Evolutionary conservation across 2,329 filamentous ascomycete species (phyloP), one percentile per base, ranked within the genome.

Genomic region (Amesomyces nigricolor): DNA sequence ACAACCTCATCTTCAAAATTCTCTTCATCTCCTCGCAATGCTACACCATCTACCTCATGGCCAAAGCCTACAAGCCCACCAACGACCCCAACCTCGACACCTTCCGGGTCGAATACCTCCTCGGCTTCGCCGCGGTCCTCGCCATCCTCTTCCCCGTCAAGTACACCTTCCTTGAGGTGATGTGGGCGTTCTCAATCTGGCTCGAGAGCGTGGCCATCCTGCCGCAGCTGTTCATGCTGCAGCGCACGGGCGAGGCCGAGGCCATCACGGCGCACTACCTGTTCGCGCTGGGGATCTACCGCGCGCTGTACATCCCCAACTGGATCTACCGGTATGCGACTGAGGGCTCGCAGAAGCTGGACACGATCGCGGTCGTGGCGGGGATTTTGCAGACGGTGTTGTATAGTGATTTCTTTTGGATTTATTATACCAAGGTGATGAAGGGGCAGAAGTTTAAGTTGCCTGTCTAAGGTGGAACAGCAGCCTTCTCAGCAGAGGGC

Each of bases 241-340:
- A 99, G 75, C 82, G 94, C 66, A 99, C 94, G 0, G 95, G 94
- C 63, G 92, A 97, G 75, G 95, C 94, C 10, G 94, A 99, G 75
- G 96, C 94, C n/a, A 99, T 99, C 68, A 99, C 94, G 11, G 96
- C 91, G 1, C 92, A 99, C 74, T 99, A 99, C 72, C 81, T 99
- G 42, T 96, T 96, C 68, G 92, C 95, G 13, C 79, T 99, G 38
- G 94, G 94, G 35, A 77, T 86, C 60, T 99, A 99, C 77, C 82
- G 94, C 55, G 89, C 91, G 3, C 78, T 99, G 54, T 99, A 99
- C 74, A 99, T 99, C 64, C 94, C 94, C 63, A 99, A 99, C 76
- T 99, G 94, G 94, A 85, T 97, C 66, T 97, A 89, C 74, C 81
- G 94, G 54, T 97, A 92, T 74, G 81, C 88, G 64, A 80, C 81